phyloP scores from a whole-genome alignment of 2,329 filamentous ascomycete genomes.

The Sclerotinia spermophila region DNA sequence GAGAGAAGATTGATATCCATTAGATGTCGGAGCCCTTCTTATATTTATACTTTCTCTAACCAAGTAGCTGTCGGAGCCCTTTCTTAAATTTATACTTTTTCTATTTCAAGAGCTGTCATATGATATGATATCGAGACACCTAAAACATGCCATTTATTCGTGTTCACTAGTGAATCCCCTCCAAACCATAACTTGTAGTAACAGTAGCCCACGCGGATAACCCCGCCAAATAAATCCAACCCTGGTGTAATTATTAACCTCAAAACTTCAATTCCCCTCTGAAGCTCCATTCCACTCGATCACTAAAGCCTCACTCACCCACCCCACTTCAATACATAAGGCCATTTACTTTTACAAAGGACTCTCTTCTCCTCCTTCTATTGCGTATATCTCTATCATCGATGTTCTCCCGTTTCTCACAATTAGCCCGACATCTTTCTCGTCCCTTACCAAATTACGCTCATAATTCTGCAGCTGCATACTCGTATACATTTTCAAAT shows the following conservation, averaged over 20 bases:
- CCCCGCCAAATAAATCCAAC: not conserved
- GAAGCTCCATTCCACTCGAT: not conserved
- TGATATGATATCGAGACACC: not conserved
- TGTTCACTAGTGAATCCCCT: no score
- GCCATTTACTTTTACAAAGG: not conserved
- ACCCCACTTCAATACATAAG: not conserved
- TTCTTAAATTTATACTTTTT: conserved; percentile 1
- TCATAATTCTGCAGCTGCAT: conserved; percentile 39
- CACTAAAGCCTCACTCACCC: not conserved
- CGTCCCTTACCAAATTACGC: conserved; percentile 57
- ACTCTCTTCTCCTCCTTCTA: not conserved
- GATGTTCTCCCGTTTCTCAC: conserved; percentile 76
- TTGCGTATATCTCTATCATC: not conserved
- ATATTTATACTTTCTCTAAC: not conserved
- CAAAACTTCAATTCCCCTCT: not conserved
- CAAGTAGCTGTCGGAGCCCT: not conserved
- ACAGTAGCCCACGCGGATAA: not conserved
- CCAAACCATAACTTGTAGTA: not conserved
- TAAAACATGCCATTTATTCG: not conserved
- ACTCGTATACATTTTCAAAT: conserved; percentile 21
- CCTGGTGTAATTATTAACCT: not conserved
- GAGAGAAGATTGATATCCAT: not conserved
- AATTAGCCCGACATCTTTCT: conserved; percentile 68
- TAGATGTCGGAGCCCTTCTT: not conserved
- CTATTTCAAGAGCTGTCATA: not conserved